Base-by-base conservation (phyloP, 441 rosid species). In the Gossypium gossypioides region DNA sequence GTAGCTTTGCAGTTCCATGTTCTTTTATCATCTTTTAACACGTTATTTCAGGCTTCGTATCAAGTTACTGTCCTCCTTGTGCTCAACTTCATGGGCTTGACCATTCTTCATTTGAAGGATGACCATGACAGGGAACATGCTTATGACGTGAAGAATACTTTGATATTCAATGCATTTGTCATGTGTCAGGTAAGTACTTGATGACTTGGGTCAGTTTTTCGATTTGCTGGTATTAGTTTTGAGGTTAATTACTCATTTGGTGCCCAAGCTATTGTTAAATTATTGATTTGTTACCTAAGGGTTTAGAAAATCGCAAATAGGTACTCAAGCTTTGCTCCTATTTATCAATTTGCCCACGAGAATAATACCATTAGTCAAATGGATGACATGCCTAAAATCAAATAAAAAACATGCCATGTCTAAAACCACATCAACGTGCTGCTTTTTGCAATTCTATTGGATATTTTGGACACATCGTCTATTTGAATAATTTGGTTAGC, bases 111-210 rank as follows among this genome's bases (percentile, higher is more conserved):
- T 64, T 79, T 89, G 81, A 78, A 82, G 62, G 55, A 74, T 6
- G 84, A 87, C 12, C 58, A 0, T 25, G 3, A 58, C 57, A 84
- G 77, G 65, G 82, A 81, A 72, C 88, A 78, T 48, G 91, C 91
- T 63, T 81, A 73, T 51, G 80, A 81, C 40, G 88, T 90, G 76
- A 89, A 88, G 86, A 92, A 94, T 79, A 90, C 99, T 15, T 75
- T 94, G 89, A 90, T 94, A 71, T 94, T 94, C 81, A 94, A 94
- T 76, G 80, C 99, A 15, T 94, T 94, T 73, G 99, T 94, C 59
- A 75, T 94, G 77, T 87, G 94, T 75, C 99, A 94, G 75, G 99
- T 94, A 87, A 81, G 89, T 76, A 12, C 58, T 72, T 42, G 32
- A 2, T 50, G 71, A 51, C 2, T n/a, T 15, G n/a, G 27, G 13